Base-by-base conservation (phyloP, 352 stramenopile genomes). In the Pythium oligandrum region DNA sequence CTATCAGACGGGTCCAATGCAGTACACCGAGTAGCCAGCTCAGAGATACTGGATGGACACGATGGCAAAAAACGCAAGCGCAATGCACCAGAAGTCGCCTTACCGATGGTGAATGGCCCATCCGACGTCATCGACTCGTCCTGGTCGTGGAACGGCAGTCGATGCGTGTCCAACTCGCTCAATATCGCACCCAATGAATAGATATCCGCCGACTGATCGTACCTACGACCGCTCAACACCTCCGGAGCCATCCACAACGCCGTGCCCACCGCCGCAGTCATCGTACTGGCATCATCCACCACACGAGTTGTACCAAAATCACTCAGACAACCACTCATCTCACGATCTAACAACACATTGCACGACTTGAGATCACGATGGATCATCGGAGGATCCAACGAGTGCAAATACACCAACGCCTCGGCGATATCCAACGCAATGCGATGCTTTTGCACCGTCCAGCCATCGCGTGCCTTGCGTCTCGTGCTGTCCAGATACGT, bases 161-260 rank as follows among this genome's bases (percentile, higher is more conserved):
- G 70, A 48, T 89, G 78, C 35, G 56, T 87, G 51, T 89, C 81
- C 3, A 91, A 59, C 63, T 91, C 81, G 6, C 64, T 73, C 6
- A 91, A 39, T 42, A 91, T 81, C 7, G 86, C 66, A 10, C 81
- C 81, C 32, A 92, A 88, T 40, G 81, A 73, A 57, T 90, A 92
- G 46, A 92, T 71, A 49, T 92, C 81, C 4, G 75, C 66, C 1
- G 74, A 66, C 9, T 70, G 59, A 1, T 66, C 78, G 46, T 75
- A 73, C 3, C 56, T 49, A n/a, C 86, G 62, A 1, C 78, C 76
- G 0, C 64, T 59, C 4, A 92, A 55, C 70, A n/a, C n/a, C n/a
- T n/a, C n/a, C n/a, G n/a, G n/a, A n/a, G n/a, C n/a, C n/a, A n/a
- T n/a, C n/a, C n/a, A 87, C 3, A 76, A 76, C n/a, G n/a, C n/a